phyloP scores from a whole-genome alignment of 495 filamentous ascomycete species.

The Lineolata rhizophorae region DNA sequence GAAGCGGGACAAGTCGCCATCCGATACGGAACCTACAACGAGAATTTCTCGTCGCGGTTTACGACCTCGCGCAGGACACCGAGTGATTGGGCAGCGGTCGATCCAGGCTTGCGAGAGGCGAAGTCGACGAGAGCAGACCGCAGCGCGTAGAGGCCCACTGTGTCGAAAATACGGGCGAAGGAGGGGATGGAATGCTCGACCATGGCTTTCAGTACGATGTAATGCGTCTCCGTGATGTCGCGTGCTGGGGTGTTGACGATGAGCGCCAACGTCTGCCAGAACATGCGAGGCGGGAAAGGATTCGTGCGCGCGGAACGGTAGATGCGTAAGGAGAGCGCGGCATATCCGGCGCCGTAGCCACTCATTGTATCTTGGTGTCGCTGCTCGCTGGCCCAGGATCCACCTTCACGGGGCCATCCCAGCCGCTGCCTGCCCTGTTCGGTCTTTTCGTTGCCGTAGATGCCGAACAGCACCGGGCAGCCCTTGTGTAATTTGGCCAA shows the following conservation, averaged over 20 bases:
- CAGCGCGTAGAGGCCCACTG: too few species aligned
- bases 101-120: too few species aligned
- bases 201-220: slow-evolving; percentile 57
- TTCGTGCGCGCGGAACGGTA: slow-evolving; percentile 48
- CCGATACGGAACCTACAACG: too few species aligned
- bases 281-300: slow-evolving; percentile 57
- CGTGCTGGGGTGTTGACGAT: slow-evolving; percentile 47
- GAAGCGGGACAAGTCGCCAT: too few species aligned
- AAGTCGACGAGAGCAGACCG: too few species aligned
- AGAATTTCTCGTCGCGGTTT: too few species aligned
- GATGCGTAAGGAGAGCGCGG: slow-evolving; percentile 57
- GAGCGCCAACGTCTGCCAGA: slow-evolving; percentile 53
- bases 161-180: too few species aligned
- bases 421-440: slow-evolving; percentile 41
- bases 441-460: slow-evolving; percentile 54
- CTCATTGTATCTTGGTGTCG: slow-evolving; percentile 61
- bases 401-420: slow-evolving; percentile 43
- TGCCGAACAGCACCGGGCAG: slow-evolving; percentile 76
- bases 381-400: slow-evolving; percentile 38
- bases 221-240: slow-evolving; percentile 55
- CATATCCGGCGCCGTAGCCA: slow-evolving; percentile 65
- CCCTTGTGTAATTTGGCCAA: slow-evolving; percentile 65
- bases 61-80: too few species aligned
- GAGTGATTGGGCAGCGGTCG: too few species aligned
- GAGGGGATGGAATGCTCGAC: too few species aligned